Base-by-base conservation (phyloP, 176 grass and related monocot genomes). In the Bonia amplexicaulis region DNA sequence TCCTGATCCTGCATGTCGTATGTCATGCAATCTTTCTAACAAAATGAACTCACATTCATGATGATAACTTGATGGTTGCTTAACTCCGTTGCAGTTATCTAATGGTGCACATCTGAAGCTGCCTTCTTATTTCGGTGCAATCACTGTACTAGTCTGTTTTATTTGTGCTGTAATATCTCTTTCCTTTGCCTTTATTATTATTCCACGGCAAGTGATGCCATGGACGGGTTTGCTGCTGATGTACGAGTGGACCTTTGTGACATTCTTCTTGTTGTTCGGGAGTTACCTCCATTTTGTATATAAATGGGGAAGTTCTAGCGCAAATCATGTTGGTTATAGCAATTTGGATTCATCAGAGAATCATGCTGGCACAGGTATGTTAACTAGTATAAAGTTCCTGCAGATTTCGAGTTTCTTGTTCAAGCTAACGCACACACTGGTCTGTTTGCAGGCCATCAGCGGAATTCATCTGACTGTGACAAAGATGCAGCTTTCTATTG, bases 191-290 rank as follows among this genome's bases (percentile, higher is more conserved):
- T 96, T 98, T 40, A 25, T 65, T 71, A 58, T 92, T 57, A 92
- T 98, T 89, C 96, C 96, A 65, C 78, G 84, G 66, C 93, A 96
- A 88, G 84, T 95, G 78, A 94, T 92, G 76, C 96, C 96, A 85
- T 93, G 89, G 91, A 98, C 90, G 22, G 96, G 96, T 76, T 85
- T 98, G 86, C 70, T 98, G 46, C 78, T 98, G 78, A 78, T 98
- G 88, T 92, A 90, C 8, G 93, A 98, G 71, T 93, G 88, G 89
- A 92, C 78, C 59, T 98, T 89, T 80, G 76, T 84, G 55, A 22
- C 69, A 16, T 98, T 95, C 78, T 95, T 98, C 66, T 76, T 94
- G 35, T 61, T 88, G 59, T 95, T 94, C 40, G 87, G 86, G 80
- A 77, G 86, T 63, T 98, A 92, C 86, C 89, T 98, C 53, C 88